phyloP scores from a whole-genome alignment of 1,284 basidiomycete species.

The Coniferiporia sulphurascens region DNA sequence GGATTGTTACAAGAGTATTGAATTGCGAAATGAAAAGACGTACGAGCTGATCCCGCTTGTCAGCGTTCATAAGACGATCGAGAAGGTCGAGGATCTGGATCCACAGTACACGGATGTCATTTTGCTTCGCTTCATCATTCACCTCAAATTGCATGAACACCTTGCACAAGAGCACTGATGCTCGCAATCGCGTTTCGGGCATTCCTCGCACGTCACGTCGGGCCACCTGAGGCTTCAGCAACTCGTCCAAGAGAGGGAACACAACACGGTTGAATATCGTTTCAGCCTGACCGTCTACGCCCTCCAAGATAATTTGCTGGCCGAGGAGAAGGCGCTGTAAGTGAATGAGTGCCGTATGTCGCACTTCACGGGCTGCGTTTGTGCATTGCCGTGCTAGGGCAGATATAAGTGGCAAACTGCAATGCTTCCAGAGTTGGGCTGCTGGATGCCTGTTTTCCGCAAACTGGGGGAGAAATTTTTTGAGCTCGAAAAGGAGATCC shows the following conservation, averaged over 20 bases:
- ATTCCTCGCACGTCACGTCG: slow-evolving; percentile 81
- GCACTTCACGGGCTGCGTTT: slow-evolving; percentile 81
- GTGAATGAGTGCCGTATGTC: slow-evolving; percentile 79
- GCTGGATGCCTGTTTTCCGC: slow-evolving; percentile 42
- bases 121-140: slow-evolving; percentile 59
- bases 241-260: slow-evolving; percentile 90
- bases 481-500: slow-evolving; percentile 72
- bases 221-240: slow-evolving; percentile 82
- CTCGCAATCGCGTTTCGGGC: slow-evolving; percentile 84
- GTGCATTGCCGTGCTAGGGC: slow-evolving; percentile 83
- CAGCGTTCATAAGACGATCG: slow-evolving; percentile 84
- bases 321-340: slow-evolving; percentile 87
- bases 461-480: slow-evolving; percentile 56
- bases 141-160: slow-evolving; percentile 92
- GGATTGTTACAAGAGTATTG: slow-evolving; percentile 17
- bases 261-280: slow-evolving; percentile 88
- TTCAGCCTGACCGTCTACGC: slow-evolving; percentile 58
- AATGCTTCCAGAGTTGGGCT: slow-evolving; percentile 70
- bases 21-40: slow-evolving; percentile 29
- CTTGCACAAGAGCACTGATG: slow-evolving; percentile 88
- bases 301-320: slow-evolving; percentile 58
- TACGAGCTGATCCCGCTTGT: slow-evolving; percentile 83
- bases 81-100: slow-evolving; percentile 88
- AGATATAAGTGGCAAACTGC: slow-evolving; percentile 75
- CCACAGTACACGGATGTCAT: slow-evolving; percentile 79